phyloP scores from a whole-genome alignment of 2,329 filamentous ascomycete genomes.

The Penicillium occitanis region DNA sequence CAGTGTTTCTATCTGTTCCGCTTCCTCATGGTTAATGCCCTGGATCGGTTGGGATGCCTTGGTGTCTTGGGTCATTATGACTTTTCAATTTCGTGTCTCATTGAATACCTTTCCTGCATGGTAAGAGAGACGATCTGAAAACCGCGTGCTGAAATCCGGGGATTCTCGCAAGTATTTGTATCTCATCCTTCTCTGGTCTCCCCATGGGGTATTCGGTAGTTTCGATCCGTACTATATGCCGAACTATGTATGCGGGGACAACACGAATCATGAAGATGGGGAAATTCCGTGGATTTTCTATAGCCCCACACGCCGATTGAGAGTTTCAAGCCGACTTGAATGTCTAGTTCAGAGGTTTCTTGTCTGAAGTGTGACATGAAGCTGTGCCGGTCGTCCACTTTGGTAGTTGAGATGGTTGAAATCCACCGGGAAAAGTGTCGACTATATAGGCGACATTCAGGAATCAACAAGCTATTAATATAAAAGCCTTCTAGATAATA shows the following conservation, averaged over 20 bases:
- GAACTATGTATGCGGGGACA: neutral
- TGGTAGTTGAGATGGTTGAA: neutral
- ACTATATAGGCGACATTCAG: neutral
- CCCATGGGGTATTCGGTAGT: slow-evolving; percentile 6
- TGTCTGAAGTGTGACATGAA: neutral
- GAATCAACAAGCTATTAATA: neutral
- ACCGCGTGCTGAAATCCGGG: neutral
- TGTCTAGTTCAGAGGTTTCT: neutral
- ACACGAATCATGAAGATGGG: neutral
- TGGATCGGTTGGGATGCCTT: neutral
- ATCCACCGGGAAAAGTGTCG: neutral
- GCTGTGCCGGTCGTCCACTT: neutral
- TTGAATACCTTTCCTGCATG: neutral
- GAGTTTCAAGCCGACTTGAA: neutral
- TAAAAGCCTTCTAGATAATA: neutral
- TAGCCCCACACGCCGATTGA: neutral
- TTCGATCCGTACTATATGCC: neutral
- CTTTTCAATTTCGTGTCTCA: neutral
- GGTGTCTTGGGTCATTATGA: neutral
- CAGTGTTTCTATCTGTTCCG: neutral
- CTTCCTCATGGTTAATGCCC: neutral
- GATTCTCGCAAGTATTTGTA: neutral
- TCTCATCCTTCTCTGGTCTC: neutral
- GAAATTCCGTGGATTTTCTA: neutral
- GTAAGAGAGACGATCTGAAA: neutral